These are phyloP conservation scores for Hyphopichia homilentoma DNA, from an alignment of 805 yeast species.

Conservation along the genomic window DNA sequence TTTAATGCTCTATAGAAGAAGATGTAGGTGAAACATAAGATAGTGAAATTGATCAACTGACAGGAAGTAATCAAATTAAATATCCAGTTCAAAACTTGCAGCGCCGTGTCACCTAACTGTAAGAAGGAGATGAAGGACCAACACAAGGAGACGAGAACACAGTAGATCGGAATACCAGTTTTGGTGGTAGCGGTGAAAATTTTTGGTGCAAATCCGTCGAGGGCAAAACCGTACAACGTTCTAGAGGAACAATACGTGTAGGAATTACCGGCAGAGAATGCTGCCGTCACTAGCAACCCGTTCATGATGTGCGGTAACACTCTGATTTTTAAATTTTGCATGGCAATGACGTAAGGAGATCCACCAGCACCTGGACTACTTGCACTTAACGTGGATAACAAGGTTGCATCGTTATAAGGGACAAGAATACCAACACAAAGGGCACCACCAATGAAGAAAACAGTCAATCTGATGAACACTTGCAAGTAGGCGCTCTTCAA, in stretches of 20 bases:
- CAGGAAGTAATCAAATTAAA: constrained; percentile 30
- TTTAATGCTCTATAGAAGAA: constrained; percentile 56
- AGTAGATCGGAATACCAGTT: constrained; percentile 45
- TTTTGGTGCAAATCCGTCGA: constrained; percentile 45
- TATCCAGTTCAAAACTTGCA: constrained; percentile 31
- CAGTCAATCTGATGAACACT: constrained; percentile 62
- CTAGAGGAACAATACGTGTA: constrained; percentile 47
- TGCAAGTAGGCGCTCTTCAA: constrained; percentile 78
- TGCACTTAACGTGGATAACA: constrained; percentile 53
- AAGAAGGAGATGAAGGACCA: constrained; percentile 66
- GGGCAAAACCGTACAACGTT: constrained; percentile 43
- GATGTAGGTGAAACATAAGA: constrained; percentile 49
- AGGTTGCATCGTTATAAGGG: constrained; percentile 61
- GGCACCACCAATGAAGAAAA: constrained; percentile 71
- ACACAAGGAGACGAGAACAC: constrained; percentile 37
- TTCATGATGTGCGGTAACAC: constrained; percentile 46
- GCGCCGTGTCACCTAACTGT: constrained; percentile 42
- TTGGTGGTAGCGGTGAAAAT: constrained; percentile 42
- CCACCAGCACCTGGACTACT: constrained; percentile 63
- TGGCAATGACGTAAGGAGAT: constrained; percentile 48
- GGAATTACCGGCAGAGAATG: constrained; percentile 48
- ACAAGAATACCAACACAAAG: constrained; percentile 75
- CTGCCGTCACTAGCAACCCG: constrained; percentile 38
- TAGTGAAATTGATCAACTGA: constrained; percentile 25
- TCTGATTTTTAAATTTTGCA: constrained; percentile 43